phyloP scores from a whole-genome alignment of 306 rosid genomes.

The Malus asiatica region DNA sequence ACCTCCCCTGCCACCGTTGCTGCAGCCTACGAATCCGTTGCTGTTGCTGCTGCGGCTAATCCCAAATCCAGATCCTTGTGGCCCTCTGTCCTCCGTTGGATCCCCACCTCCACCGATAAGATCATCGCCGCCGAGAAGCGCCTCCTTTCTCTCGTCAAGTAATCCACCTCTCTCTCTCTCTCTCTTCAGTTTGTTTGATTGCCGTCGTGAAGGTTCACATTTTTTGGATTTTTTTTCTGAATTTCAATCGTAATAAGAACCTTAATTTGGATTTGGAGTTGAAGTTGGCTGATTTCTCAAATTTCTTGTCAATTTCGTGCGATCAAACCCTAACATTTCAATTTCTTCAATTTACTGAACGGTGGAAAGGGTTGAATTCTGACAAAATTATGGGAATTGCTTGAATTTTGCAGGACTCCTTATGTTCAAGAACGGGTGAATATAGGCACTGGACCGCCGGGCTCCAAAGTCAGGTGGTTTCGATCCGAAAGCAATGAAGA shows the following conservation, averaged over 20 bases:
- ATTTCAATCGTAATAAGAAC: not conserved
- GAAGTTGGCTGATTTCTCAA: not conserved
- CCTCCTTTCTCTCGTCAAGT: constrained; percentile 87
- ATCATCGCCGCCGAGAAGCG: constrained; percentile 86
- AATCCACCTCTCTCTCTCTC: constrained; percentile 9
- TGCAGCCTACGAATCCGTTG: not conserved
- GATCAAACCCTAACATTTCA: not conserved
- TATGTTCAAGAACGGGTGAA: constrained; percentile 83
- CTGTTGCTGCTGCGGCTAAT: not conserved
- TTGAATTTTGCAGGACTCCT: constrained; percentile 57
- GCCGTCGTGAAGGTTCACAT: not conserved
- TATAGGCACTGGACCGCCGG: constrained; percentile 90
- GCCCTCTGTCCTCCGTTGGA: constrained; percentile 88
- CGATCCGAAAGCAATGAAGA: constrained; percentile 72
- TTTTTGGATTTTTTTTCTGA: not conserved
- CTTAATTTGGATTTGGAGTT: not conserved
- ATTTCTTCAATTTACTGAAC: not conserved
- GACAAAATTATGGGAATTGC: not conserved
- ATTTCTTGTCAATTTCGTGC: not conserved
- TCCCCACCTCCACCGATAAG: constrained; percentile 78
- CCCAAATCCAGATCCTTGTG: constrained; percentile 38
- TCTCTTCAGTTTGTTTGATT: not conserved
- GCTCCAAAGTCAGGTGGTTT: constrained; percentile 79
- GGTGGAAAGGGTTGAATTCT: not conserved
- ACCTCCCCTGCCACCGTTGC: constrained; percentile 17